Evolutionary conservation across 2,329 filamentous ascomycete species (phyloP).

Genomic region (Paraconiothyrium brasiliense): DNA sequence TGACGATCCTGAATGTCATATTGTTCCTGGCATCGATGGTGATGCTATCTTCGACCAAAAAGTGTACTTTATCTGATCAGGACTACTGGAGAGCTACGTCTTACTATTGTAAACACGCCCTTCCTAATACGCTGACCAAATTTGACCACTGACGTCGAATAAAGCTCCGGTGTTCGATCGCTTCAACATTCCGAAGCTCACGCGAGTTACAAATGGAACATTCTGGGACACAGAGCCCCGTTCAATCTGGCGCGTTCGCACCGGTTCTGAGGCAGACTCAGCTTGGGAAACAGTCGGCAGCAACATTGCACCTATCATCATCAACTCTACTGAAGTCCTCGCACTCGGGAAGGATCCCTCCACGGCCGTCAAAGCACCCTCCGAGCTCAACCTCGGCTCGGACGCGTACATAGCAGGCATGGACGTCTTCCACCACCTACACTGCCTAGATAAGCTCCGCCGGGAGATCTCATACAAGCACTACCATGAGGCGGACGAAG

Average conservation of each 20-base stretch:
- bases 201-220: slow-evolving; percentile 16
- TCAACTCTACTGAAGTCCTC: slow-evolving; percentile 14
- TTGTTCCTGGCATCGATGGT: slow-evolving; percentile 6
- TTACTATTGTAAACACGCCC: slow-evolving; percentile 13
- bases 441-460: slow-evolving; percentile 20
- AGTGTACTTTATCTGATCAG: slow-evolving; percentile 1
- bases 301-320: slow-evolving; percentile 20
- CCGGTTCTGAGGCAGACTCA: slow-evolving; percentile 15
- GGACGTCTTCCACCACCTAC: slow-evolving; percentile 23
- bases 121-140: too few relatives aligned
- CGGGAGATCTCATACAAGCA: slow-evolving; percentile 17
- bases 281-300: slow-evolving; percentile 18
- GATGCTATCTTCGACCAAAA: slow-evolving; percentile 6
- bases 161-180: slow-evolving; percentile 21
- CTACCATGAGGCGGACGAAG: slow-evolving; percentile 15
- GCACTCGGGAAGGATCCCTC: slow-evolving; percentile 21
- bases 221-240: slow-evolving; percentile 16
- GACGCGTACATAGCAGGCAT: slow-evolving; percentile 22
- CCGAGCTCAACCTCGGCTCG: slow-evolving; percentile 13
- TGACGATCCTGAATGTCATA: slow-evolving; percentile 10
- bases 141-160: neutral
- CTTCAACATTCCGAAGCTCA: slow-evolving; percentile 16
- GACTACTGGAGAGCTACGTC: slow-evolving; percentile 20
- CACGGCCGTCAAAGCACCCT: slow-evolving; percentile 16
- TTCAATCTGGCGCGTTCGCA: slow-evolving; percentile 15